Base-by-base conservation (phyloP, 768 basidiomycete genomes). In the Mycena amicta region DNA sequence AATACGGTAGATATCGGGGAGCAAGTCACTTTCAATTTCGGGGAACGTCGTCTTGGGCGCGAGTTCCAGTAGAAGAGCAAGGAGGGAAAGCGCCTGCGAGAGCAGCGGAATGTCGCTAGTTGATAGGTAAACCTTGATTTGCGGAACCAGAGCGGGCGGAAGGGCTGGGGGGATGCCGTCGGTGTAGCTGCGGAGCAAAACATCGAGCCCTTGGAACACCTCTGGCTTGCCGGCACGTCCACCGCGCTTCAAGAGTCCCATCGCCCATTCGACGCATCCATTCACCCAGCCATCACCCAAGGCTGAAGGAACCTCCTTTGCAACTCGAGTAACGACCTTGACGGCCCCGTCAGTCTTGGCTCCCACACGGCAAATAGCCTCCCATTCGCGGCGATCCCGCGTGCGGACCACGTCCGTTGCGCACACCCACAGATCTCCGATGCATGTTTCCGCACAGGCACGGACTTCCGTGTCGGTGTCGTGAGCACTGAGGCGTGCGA, bases 381-480 rank as follows among this genome's bases (percentile, higher is more conserved):
- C 89, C 92, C 92, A 94, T 66, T 94, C 92, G 64, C 83, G 84
- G 52, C 84, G 80, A 40, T 83, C 83, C 69, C 88, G 89, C 1
- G 73, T 70, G 62, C 72, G 80, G 31, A 92, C 79, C 15, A 85
- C 72, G 47, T 94, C 92, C 1, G 90, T 87, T 1, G 94, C 93
- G 63, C 87, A 88, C 51, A 93, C 82, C 87, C 97, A 93, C 8
- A 98, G 75, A 68, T 94, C 89, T 1, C 89, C 95, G 43, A 96
- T 81, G 50, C 85, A 86, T 29, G 89, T 86, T 65, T 98, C 89
- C 0, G 94, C 94, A 61, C 83, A 85, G 25, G 82, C 80, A 33
- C 94, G 84, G 22, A 98, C 93, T 62, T 97, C 95, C 3, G 90
- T 87, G 70, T 98, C 96, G 1, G 95, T 95, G 63, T 95, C 91